phyloP scores from a whole-genome alignment of 2,329 filamentous ascomycete species.

The Falciphora oryzae region DNA sequence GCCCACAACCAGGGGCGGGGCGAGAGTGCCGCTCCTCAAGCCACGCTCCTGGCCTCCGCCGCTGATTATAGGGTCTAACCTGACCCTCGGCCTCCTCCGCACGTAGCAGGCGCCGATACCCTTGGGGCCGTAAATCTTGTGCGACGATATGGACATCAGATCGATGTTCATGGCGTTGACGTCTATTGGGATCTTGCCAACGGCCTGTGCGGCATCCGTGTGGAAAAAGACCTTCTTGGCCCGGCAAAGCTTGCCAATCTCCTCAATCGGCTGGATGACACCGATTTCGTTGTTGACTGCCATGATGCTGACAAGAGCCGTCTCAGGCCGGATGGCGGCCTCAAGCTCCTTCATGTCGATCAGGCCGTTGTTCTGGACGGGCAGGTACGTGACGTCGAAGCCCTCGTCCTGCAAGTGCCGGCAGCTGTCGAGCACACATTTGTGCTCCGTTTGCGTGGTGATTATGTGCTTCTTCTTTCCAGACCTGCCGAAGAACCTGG shows the following conservation, averaged over 20 bases:
- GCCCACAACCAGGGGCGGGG: constrained; percentile 81
- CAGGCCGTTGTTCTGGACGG: constrained; percentile 81
- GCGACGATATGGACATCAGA: constrained; percentile 96
- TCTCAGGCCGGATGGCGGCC: constrained; percentile 85
- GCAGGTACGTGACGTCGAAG: constrained; percentile 93
- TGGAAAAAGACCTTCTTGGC: constrained; percentile 96
- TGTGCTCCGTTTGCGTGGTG: constrained; percentile 96
- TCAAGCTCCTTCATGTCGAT: constrained; percentile 79
- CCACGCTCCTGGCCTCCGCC: constrained; percentile 96
- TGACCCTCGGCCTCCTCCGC: constrained; percentile 83
- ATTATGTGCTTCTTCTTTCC: constrained; percentile 99
- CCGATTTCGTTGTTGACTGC: constrained; percentile 99
- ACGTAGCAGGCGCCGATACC: constrained; percentile 96
- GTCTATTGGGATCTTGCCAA: constrained; percentile 96
- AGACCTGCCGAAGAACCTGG: constrained; percentile 84
- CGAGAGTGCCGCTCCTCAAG: constrained; percentile 86
- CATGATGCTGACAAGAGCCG: constrained; percentile 93
- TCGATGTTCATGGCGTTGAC: constrained; percentile 98
- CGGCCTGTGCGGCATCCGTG: constrained; percentile 91
- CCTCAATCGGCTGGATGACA: constrained; percentile 91
- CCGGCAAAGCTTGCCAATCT: constrained; percentile 90
- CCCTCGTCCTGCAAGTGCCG: constrained; percentile 95
- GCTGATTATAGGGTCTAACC: constrained; percentile 91
- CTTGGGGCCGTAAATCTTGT: constrained; percentile 98
- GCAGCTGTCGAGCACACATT: constrained; percentile 96